These are phyloP conservation scores for Scheffersomyces illinoinensis DNA, from an alignment of 1,139 yeast species.

Conservation along the genomic window DNA sequence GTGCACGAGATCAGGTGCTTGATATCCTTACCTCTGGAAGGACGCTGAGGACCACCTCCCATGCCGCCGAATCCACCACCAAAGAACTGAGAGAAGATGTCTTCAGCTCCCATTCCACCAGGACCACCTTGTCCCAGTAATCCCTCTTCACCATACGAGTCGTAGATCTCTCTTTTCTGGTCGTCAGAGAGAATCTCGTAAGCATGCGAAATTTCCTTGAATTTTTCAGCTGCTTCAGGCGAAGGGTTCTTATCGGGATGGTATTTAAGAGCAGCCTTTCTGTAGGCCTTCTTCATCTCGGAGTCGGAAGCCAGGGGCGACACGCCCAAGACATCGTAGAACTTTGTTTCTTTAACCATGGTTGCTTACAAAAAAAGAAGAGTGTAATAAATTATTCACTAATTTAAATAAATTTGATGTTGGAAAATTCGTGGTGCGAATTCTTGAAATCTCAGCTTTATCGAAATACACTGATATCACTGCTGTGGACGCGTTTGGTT, in stretches of 20 bases:
- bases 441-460: neutral
- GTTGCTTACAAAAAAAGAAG: neutral
- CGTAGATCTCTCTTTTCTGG: constrained; percentile 87
- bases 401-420: neutral
- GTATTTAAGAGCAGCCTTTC: constrained; percentile 87
- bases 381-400: neutral
- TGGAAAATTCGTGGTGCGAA: neutral
- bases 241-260: constrained; percentile 89
- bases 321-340: constrained; percentile 85
- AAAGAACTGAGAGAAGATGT: constrained; percentile 91
- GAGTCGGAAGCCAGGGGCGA: constrained; percentile 73
- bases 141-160: constrained; percentile 92
- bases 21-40: constrained; percentile 85
- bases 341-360: constrained; percentile 91
- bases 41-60: constrained; percentile 76
- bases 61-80: constrained; percentile 67
- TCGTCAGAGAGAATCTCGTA: constrained; percentile 86
- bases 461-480: neutral
- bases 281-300: constrained; percentile 93
- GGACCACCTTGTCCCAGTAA: constrained; percentile 73
- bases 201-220: constrained; percentile 88
- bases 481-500: neutral
- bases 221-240: constrained; percentile 94
- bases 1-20: constrained; percentile 85
- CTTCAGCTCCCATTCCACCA: constrained; percentile 76